These are phyloP conservation scores for Austroboletus niveus DNA, from an alignment of 1,284 basidiomycete genomes.

Conservation along the genomic window DNA sequence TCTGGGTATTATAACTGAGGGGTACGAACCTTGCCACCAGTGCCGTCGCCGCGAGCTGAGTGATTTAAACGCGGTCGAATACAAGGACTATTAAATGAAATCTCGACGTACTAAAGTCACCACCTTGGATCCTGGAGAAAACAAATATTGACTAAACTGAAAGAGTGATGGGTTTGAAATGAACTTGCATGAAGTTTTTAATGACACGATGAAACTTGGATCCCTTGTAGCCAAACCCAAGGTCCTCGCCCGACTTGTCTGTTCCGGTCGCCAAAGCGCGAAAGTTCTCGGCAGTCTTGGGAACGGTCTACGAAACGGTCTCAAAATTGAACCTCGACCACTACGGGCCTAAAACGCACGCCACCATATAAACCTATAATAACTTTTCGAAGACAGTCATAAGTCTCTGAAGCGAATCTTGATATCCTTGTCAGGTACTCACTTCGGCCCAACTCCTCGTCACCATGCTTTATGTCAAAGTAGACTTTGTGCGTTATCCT, in stretches of 20 bases:
- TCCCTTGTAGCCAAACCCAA: conserved; percentile 86
- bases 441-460: conserved; percentile 80
- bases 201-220: conserved; percentile 98
- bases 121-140: conserved; percentile 78
- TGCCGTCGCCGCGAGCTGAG: conserved; percentile 88
- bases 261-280: conserved; percentile 78
- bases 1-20: neutral
- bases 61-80: neutral
- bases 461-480: conserved; percentile 92
- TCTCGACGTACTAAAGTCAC: conserved; percentile 74
- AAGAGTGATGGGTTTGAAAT: neutral
- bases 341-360: conserved; percentile 30
- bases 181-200: conserved; percentile 88
- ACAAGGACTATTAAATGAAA: neutral
- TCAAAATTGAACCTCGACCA: conserved; percentile 1
- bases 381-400: conserved; percentile 43
- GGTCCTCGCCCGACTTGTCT: conserved; percentile 73
- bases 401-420: conserved; percentile 3
- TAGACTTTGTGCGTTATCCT: conserved; percentile 90
- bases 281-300: conserved; percentile 99
- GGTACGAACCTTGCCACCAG: conserved; percentile 74
- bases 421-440: conserved; percentile 33
- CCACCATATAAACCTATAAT: conserved; percentile 86
- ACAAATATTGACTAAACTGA: conserved; percentile 1
- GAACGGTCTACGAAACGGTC: conserved; percentile 65